Evolutionary conservation across 495 filamentous ascomycete genomes (phyloP), one percentile per base, ranked within the genome.

Genomic region (Barbatosphaeria neglecta): DNA sequence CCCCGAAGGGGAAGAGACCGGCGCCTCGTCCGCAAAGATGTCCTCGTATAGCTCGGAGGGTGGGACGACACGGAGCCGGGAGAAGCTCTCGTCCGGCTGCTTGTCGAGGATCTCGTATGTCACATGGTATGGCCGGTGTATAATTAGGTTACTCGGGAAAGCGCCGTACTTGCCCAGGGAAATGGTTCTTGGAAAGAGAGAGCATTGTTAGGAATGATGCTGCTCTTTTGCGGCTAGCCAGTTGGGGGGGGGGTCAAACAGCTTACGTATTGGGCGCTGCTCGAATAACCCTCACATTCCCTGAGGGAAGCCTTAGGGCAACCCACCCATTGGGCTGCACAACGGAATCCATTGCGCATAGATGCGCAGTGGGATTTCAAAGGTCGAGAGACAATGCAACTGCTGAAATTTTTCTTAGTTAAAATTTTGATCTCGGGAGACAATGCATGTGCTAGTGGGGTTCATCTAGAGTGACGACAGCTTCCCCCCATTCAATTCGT

Each of bases 121-220:
- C 40, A 92, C 69, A 66, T 95, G 76, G 64, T 86, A 95, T 0
- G 92, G 92, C 15, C 92, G 81, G 10, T 85, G 84, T 31, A 98
- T 73, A 27, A 98, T 76, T 16, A 86, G 75, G 56, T 96, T 95
- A 5, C 85, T 75, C 18, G 85, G 80, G 55, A 97, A 95, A 2
- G 74, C 74, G 44, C 93, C 92, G 58, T 86, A 94, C 77, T 94
- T 95, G 25, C 87, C 89, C 23, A 95, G 68, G 11, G 80, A 85
- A 41, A 95, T 83, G 22, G 76, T 82, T 17, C 89, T n/a, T 96
- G 57, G 17, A 50, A 19, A 17, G 42, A 40, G 8, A 41, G 23
- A 23, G 27, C 43, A 51, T 43, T 48, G 52, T 44, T 42, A 54
- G 46, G 16, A 40, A 22, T n/a, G 6, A 4, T 20, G n/a, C n/a